These are phyloP conservation scores for Sporothrix phasma DNA, from an alignment of 2,329 filamentous ascomycete species.

Conservation along the genomic window DNA sequence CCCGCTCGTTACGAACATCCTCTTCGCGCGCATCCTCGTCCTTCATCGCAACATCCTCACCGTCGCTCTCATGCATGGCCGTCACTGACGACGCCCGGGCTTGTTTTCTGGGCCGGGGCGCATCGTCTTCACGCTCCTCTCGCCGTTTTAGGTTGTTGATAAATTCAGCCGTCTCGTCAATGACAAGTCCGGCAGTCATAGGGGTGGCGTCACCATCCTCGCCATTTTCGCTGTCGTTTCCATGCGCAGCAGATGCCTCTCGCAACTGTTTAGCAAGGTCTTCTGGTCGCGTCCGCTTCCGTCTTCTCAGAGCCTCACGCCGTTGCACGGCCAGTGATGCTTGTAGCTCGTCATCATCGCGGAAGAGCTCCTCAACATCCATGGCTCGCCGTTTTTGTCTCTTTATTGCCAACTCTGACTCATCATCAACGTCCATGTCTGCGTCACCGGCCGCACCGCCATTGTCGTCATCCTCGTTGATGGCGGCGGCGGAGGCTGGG, in stretches of 20 bases:
- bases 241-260: slow-evolving; percentile 43
- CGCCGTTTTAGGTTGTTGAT: slow-evolving; percentile 74
- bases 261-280: slow-evolving; percentile 77
- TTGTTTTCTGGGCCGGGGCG: background rate
- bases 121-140: slow-evolving; percentile 38
- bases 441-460: slow-evolving; percentile 19
- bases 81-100: slow-evolving; percentile 28
- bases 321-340: slow-evolving; percentile 75
- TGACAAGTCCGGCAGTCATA: slow-evolving; percentile 56
- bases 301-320: slow-evolving; percentile 76
- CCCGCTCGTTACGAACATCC: slow-evolving; percentile 54
- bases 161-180: slow-evolving; percentile 93
- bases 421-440: slow-evolving; percentile 66
- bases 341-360: slow-evolving; percentile 61
- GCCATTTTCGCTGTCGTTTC: slow-evolving; percentile 24
- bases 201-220: slow-evolving; percentile 21
- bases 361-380: slow-evolving; percentile 50
- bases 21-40: slow-evolving; percentile 37
- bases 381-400: slow-evolving; percentile 52
- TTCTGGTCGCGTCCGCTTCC: slow-evolving; percentile 76
- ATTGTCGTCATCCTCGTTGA: slow-evolving; percentile 27
- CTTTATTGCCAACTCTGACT: slow-evolving; percentile 31
- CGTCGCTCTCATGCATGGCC: slow-evolving; percentile 33
- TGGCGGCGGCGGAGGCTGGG: slow-evolving; percentile 27
- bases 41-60: slow-evolving; percentile 41